Conservation (phyloP, 179 eudicot genomes). For the Pouteria campechiana region DNA sequence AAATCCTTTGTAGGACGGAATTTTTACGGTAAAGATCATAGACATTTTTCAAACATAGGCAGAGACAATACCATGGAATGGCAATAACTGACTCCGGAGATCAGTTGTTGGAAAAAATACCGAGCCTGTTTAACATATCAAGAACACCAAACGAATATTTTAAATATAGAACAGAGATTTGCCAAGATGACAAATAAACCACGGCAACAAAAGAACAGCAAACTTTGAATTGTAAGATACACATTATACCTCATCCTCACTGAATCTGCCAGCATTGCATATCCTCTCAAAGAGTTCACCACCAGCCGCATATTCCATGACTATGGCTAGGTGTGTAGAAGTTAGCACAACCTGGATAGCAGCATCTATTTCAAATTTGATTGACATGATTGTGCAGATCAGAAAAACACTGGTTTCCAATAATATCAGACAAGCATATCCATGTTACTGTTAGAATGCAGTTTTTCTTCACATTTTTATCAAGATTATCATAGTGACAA, state of each 20-base stretch:
- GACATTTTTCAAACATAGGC: neutral
- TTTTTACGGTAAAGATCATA: neutral
- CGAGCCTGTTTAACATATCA: conserved; percentile 38
- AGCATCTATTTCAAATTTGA: neutral
- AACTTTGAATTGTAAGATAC: neutral
- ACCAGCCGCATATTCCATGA: conserved; percentile 90
- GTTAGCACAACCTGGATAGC: conserved; percentile 56
- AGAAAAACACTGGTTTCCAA: too few species aligned
- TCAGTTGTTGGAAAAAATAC: conserved; percentile 75
- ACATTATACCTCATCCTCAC: conserved; percentile 69
- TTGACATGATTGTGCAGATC: neutral
- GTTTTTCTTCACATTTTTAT: too few species aligned
- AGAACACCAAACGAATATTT: neutral
- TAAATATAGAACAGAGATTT: neutral
- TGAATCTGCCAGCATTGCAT: conserved; percentile 79
- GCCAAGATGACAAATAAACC: neutral
- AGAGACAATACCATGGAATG: conserved; percentile 58
- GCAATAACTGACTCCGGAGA: conserved; percentile 91
- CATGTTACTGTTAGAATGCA: too few species aligned
- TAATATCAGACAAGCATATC: too few species aligned
- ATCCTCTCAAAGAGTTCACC: conserved; percentile 87
- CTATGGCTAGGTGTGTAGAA: conserved; percentile 76
- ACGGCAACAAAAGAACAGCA: neutral
- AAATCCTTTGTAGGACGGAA: neutral
- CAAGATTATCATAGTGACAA: too few species aligned